Percentiles rank a stretch among this genome's conserved stretches.
phyloP scores from a whole-genome alignment of 2,329 filamentous ascomycete genomes.

The Clonostachys chloroleuca region DNA sequence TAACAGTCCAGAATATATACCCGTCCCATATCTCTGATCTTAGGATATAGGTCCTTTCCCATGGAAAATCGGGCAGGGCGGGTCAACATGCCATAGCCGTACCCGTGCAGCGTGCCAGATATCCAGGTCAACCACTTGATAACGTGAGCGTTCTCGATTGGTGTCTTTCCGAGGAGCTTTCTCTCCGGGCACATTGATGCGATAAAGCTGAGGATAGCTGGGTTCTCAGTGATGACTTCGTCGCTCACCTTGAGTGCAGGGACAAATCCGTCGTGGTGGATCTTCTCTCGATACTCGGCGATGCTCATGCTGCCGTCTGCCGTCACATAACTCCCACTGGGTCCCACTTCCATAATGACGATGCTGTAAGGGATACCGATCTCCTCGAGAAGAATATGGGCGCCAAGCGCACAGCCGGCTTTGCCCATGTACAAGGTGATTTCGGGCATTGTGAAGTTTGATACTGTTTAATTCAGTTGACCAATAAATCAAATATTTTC shows the following conservation, averaged over 20 bases:
- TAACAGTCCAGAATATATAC: not conserved
- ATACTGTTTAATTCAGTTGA: not conserved
- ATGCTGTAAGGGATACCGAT: slow-evolving; percentile 14
- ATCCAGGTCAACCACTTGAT: slow-evolving; percentile 25
- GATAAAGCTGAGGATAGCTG: slow-evolving; percentile 23
- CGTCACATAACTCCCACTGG: slow-evolving; percentile 10
- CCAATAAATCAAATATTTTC: not conserved
- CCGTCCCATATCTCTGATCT: slow-evolving; percentile 7
- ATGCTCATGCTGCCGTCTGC: slow-evolving; percentile 21
- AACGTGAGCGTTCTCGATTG: slow-evolving; percentile 13
- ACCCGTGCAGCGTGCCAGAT: slow-evolving; percentile 20
- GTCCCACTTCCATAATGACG: slow-evolving; percentile 9
- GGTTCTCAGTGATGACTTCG: slow-evolving; percentile 22
- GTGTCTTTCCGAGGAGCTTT: slow-evolving; percentile 11
- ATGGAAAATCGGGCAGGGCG: slow-evolving; percentile 18
- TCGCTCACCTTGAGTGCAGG: slow-evolving; percentile 19
- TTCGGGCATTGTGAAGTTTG: slow-evolving; percentile 6
- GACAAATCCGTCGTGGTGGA: slow-evolving; percentile 22
- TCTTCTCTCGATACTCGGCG: slow-evolving; percentile 13
- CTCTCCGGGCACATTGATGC: slow-evolving; percentile 11
- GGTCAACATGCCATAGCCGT: slow-evolving; percentile 15
- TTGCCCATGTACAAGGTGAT: slow-evolving; percentile 19
- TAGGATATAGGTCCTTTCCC: not conserved
- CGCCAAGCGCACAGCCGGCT: slow-evolving; percentile 19
- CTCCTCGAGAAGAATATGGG: slow-evolving; percentile 21